These are phyloP conservation scores for Lentinus tigrinus DNA, from an alignment of 768 basidiomycete genomes.

Conservation along the genomic window DNA sequence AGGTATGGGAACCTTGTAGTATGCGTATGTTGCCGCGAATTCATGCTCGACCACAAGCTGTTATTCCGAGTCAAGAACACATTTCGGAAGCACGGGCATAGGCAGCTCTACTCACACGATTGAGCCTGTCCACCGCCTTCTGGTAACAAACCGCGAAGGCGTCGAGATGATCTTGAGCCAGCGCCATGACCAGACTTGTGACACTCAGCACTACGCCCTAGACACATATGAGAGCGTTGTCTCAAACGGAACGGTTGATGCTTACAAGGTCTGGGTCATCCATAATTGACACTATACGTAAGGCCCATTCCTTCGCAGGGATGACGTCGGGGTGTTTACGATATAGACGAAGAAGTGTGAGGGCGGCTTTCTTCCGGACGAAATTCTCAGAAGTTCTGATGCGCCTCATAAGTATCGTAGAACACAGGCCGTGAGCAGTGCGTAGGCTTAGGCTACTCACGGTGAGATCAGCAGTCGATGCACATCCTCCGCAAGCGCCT, in stretches of 20 bases:
- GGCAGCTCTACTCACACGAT: constrained; percentile 60
- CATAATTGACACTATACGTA: constrained; percentile 93
- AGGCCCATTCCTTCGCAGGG: constrained; percentile 92
- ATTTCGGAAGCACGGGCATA: not conserved
- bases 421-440: not conserved
- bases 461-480: constrained; percentile 93
- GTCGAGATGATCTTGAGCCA: constrained; percentile 92
- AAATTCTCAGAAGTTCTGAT: constrained; percentile 88
- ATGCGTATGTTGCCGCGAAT: constrained; percentile 85
- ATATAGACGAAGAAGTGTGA: constrained; percentile 89
- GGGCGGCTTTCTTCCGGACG: constrained; percentile 97
- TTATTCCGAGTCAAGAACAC: not conserved
- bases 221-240: not conserved
- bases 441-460: constrained; percentile 42
- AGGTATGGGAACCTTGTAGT: constrained; percentile 96
- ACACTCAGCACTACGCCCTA: constrained; percentile 95
- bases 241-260: not conserved
- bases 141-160: constrained; percentile 91
- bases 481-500: constrained; percentile 89
- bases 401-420: not conserved
- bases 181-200: constrained; percentile 87
- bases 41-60: constrained; percentile 92
- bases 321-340: constrained; percentile 95
- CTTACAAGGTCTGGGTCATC: constrained; percentile 84
- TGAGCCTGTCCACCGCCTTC: constrained; percentile 87